Base-by-base conservation (phyloP, 768 basidiomycete genomes). In the Lactifluus piperatus region DNA sequence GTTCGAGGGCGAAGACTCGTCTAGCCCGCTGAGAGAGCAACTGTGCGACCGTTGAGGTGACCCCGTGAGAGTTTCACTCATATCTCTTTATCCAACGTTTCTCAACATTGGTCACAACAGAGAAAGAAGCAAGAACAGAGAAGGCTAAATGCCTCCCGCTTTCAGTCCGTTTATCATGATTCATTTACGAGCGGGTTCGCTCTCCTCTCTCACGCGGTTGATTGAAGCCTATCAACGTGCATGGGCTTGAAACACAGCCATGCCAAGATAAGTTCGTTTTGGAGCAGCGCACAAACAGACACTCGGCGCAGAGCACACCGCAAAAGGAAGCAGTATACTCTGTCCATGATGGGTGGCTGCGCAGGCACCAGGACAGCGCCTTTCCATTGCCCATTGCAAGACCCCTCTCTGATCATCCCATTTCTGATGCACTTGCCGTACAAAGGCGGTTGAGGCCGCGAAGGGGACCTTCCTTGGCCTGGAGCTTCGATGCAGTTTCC, bases 331-430 rank as follows among this genome's bases (percentile, higher is more conserved):
- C 14, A 26, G n/a, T 7, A 29, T 30, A 26, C 32, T 45, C 30
- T 27, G 44, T 47, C 6, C 24, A 47, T 55, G 57, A 39, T 51
- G 27, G 30, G 54, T 46, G 44, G 44, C 51, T 46, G 51, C 57
- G 27, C 57, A 53, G 57, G 57, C 57, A 58, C 54, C 45, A 55
- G 45, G 54, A 55, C 18, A 20, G 54, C 54, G 45, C 45, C 44
- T 13, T 24, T 24, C 22, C 6, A 10, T 34, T 16, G 11, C 52
- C 29, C 1, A 30, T 29, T 9, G n/a, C 41, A 43, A 20, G 11
- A n/a, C 26, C 16, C 14, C 26, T 14, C 8, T 24, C 14, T 51
- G 37, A 37, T 51, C 34, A 22, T n/a, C 36, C 36, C 13, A 26
- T 30, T 30, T 16, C 20, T 20, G 18, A 8, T 43, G n/a, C n/a